Evolutionary conservation across 2,329 filamentous ascomycete genomes (phyloP).

Genomic region (Colletotrichum gigasporum): DNA sequence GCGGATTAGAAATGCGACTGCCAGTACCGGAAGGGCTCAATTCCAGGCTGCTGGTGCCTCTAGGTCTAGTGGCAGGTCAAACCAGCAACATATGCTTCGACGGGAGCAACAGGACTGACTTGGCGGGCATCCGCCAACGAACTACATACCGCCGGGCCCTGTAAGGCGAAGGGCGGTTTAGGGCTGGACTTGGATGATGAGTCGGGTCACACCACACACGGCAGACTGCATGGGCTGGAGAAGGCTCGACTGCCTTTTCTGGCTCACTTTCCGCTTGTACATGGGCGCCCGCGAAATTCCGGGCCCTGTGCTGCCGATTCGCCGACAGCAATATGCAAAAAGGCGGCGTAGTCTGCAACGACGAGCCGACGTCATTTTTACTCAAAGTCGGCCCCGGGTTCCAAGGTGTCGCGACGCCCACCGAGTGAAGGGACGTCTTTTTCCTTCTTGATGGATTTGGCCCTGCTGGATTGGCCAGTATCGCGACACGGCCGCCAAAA

Average conservation of each 20-base stretch:
- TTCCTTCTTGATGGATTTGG: neutral
- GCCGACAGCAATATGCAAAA: neutral
- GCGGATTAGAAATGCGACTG: slow-evolving; percentile 20
- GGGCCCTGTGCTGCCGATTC: slow-evolving; percentile 9
- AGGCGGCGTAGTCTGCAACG: slow-evolving; percentile 3
- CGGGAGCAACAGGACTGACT: neutral
- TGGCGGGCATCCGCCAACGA: neutral
- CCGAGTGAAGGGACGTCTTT: neutral
- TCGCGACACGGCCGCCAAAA: neutral
- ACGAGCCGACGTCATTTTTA: slow-evolving; percentile 12
- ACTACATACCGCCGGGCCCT: slow-evolving; percentile 4
- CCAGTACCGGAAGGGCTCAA: neutral
- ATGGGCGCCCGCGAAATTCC: neutral
- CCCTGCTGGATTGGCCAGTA: neutral
- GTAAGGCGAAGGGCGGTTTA: slow-evolving; percentile 21
- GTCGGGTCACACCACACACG: slow-evolving; percentile 15
- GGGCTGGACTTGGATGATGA: slow-evolving; percentile 18
- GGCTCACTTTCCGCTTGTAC: slow-evolving; percentile 1
- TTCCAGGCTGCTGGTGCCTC: neutral
- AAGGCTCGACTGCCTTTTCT: slow-evolving; percentile 2
- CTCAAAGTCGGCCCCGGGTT: neutral
- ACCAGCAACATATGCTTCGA: too few relatives aligned
- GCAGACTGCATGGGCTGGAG: slow-evolving; percentile 15
- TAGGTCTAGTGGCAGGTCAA: neutral
- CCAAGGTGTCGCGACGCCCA: neutral